phyloP scores from a whole-genome alignment of 1,284 basidiomycete species.

The Cystobasidium slooffiae region DNA sequence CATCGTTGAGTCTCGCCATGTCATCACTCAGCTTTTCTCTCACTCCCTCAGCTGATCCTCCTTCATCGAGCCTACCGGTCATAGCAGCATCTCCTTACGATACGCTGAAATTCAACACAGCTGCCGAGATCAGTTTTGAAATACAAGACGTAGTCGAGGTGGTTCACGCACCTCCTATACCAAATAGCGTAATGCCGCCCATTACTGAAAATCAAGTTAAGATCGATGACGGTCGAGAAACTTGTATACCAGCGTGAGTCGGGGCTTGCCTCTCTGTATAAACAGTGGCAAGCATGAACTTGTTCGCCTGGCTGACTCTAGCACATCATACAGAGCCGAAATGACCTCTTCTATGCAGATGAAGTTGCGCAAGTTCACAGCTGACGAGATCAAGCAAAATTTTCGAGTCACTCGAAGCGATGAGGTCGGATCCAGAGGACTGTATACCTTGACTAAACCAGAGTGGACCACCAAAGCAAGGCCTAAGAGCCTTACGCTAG shows the following conservation, averaged over 20 bases:
- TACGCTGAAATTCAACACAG: constrained; percentile 25
- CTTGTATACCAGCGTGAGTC: constrained; percentile 29
- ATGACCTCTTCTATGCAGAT: constrained; percentile 38
- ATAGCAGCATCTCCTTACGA: constrained; percentile 38
- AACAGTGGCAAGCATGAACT: neutral
- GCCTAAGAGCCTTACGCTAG: constrained; percentile 21
- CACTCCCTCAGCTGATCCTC: constrained; percentile 18
- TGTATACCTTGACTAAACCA: constrained; percentile 29
- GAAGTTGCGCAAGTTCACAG: constrained; percentile 25
- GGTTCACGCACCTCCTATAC: constrained; percentile 26
- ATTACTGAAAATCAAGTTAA: constrained; percentile 32
- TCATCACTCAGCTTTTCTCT: neutral
- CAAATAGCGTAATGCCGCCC: constrained; percentile 12
- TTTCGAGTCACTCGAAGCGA: constrained; percentile 36
- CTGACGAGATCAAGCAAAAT: constrained; percentile 7
- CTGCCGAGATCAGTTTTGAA: constrained; percentile 31
- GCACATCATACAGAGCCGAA: constrained; percentile 14
- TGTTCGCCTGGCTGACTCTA: neutral
- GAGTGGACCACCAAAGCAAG: constrained; percentile 1
- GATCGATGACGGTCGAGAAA: constrained; percentile 26
- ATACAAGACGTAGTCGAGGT: constrained; percentile 31
- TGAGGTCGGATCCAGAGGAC: constrained; percentile 31
- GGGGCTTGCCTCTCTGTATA: neutral
- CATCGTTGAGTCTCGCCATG: constrained; percentile 23
- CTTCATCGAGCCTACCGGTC: neutral